These are phyloP conservation scores for Epichloe sp. DNA, from an alignment of 2,329 filamentous ascomycete genomes.

Conservation along the genomic window DNA sequence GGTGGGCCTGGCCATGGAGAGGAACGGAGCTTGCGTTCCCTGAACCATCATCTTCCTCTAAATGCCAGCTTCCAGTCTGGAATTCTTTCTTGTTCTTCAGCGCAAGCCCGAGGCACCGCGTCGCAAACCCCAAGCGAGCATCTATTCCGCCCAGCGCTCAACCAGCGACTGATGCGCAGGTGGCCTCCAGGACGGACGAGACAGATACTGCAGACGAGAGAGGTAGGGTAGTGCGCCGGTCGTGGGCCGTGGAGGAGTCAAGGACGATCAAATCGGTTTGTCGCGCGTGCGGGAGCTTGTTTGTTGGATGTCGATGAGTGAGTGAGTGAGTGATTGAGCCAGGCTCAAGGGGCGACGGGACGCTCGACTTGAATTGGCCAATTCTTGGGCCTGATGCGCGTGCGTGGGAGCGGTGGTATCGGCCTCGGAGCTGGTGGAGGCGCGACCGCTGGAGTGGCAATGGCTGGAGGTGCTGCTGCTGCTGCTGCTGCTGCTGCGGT, in stretches of 20 bases:
- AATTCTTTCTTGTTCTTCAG: neutral
- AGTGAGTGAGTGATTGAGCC: neutral
- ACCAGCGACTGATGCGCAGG: neutral
- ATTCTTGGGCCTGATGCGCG: neutral
- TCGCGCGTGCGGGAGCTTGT: neutral
- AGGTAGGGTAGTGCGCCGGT: too few species aligned
- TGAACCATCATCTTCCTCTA: conserved; percentile 20
- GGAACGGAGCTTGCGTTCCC: conserved; percentile 12
- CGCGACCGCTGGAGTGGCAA: neutral
- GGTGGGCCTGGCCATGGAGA: neutral
- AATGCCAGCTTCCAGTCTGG: neutral
- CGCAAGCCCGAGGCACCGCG: neutral
- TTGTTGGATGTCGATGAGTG: neutral
- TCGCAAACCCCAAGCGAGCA: neutral
- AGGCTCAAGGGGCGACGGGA: too few species aligned
- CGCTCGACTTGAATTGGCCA: neutral
- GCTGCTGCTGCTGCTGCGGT: neutral
- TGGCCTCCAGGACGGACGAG: neutral
- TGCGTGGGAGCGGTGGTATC: conserved; percentile 1
- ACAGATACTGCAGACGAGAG: neutral
- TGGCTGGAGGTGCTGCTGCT: neutral
- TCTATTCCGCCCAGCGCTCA: neutral
- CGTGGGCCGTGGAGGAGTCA: neutral
- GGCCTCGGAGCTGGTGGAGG: neutral
- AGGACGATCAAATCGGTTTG: neutral